These are phyloP conservation scores for Termitomyces sp. DNA, from an alignment of 768 basidiomycete genomes.

Conservation along the genomic window DNA sequence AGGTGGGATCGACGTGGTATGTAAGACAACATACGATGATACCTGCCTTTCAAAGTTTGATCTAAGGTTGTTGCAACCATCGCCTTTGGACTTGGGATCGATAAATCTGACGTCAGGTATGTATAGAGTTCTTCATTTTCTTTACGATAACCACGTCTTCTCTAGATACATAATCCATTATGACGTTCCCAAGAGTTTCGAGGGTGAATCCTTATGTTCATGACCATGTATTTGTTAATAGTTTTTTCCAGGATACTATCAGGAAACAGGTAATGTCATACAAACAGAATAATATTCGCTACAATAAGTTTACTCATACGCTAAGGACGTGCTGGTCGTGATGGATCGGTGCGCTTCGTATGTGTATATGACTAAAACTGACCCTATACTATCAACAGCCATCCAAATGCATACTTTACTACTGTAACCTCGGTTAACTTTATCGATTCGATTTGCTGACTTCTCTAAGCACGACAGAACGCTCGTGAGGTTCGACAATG, in stretches of 20 bases:
- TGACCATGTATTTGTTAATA: background rate
- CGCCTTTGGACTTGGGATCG: constrained; percentile 85
- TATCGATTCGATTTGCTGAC: background rate
- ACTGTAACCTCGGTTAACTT: constrained; percentile 43
- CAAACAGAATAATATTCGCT: background rate
- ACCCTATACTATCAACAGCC: constrained; percentile 39
- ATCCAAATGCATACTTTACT: constrained; percentile 77
- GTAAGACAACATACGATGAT: constrained; percentile 22
- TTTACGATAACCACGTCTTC: background rate
- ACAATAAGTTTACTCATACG: constrained; percentile 3
- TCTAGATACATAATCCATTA: constrained; percentile 72
- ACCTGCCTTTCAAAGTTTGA: background rate
- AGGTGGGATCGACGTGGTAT: constrained; percentile 53
- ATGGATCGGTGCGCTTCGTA: constrained; percentile 51
- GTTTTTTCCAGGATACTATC: constrained; percentile 62
- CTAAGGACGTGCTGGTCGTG: constrained; percentile 72
- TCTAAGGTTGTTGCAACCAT: constrained; percentile 70
- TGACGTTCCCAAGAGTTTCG: constrained; percentile 78
- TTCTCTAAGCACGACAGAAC: constrained; percentile 68
- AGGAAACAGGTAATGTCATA: constrained; percentile 63
- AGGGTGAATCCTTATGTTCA: constrained; percentile 40
- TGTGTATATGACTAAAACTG: background rate
- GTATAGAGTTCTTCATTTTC: background rate
- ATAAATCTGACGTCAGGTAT: constrained; percentile 73
- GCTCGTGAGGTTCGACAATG: constrained; percentile 47